Conservation (phyloP, 495 filamentous ascomycete genomes). For the Penicillium herquei region DNA sequence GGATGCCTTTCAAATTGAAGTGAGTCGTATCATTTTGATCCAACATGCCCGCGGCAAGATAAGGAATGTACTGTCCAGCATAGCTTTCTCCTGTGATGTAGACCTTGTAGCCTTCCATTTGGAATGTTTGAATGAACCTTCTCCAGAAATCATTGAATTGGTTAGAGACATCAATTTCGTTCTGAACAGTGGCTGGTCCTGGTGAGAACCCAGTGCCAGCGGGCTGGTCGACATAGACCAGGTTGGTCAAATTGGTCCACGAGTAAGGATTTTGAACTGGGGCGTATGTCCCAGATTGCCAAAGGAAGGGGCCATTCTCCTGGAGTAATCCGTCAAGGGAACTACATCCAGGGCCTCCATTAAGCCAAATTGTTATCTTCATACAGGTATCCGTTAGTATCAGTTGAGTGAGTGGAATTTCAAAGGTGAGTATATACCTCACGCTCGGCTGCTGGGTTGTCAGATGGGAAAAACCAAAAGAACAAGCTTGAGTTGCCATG, state of each 20-base stretch:
- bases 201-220: slow-evolving; percentile 72
- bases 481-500: slow-evolving; percentile 55
- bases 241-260: slow-evolving; percentile 74
- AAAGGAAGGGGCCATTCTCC: slow-evolving; percentile 75
- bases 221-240: slow-evolving; percentile 75
- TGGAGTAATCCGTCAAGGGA: slow-evolving; percentile 69
- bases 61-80: slow-evolving; percentile 76
- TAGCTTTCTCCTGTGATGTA: slow-evolving; percentile 72
- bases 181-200: slow-evolving; percentile 57
- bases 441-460: slow-evolving; percentile 51
- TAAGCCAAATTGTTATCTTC: slow-evolving; percentile 67
- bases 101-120: slow-evolving; percentile 59
- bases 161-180: slow-evolving; percentile 61
- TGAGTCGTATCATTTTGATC: slow-evolving; percentile 64
- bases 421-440: slow-evolving; percentile 54
- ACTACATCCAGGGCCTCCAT: slow-evolving; percentile 69
- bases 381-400: background rate
- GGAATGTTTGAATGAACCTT: slow-evolving; percentile 67
- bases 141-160: slow-evolving; percentile 73
- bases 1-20: slow-evolving; percentile 64
- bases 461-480: slow-evolving; percentile 76
- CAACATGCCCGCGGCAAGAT: slow-evolving; percentile 73
- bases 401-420: background rate
- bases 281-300: slow-evolving; percentile 65
- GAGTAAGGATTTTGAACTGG: slow-evolving; percentile 65